phyloP scores from a whole-genome alignment of 192 early-diverging fungal genomes.

The Piromyces sp. region DNA sequence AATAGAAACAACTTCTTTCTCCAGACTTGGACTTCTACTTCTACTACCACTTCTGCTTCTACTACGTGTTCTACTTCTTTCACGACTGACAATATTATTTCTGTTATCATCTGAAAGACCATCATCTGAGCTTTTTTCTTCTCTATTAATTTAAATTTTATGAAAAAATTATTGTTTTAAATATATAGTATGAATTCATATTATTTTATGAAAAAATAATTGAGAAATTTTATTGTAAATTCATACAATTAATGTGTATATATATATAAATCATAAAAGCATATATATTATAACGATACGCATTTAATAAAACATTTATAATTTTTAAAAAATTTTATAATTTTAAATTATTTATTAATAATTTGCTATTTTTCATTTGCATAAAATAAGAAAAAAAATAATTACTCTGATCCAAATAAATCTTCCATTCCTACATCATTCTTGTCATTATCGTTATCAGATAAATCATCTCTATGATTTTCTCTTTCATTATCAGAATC shows the following conservation, averaged over 20 bases:
- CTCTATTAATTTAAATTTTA: background rate
- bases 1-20: background rate
- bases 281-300: no score
- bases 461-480: background rate
- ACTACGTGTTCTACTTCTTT: background rate
- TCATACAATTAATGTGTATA: no score
- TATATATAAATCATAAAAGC: no score
- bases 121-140: background rate
- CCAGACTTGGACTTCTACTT: background rate
- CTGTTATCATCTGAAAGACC: background rate
- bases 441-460: background rate
- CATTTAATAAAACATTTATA: no score
- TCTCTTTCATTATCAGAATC: background rate
- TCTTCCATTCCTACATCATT: background rate
- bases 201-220: no score
- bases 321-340: no score
- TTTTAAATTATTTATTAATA: no score
- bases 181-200: no score
- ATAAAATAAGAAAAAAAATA: no score
- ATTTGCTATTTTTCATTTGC: no score
- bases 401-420: background rate
- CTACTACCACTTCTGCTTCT: background rate
- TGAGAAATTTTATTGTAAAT: no score
- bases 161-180: no score
- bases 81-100: background rate